phyloP scores from a whole-genome alignment of 257 asterid species.

The Ajuga chamaepitys region DNA sequence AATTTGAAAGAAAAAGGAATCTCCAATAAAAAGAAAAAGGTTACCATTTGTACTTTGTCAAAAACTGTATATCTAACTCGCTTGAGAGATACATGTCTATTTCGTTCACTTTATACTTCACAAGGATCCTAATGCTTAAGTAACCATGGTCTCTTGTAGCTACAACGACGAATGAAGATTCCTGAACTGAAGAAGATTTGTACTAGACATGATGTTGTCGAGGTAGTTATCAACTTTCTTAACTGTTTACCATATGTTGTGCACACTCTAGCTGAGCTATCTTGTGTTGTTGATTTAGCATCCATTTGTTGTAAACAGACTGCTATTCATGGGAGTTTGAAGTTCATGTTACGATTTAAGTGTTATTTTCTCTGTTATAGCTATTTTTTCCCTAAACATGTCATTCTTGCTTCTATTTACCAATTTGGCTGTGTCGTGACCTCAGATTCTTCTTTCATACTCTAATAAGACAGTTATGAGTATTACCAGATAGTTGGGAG shows the following conservation, averaged over 20 bases:
- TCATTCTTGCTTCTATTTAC: neutral
- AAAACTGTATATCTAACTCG: neutral
- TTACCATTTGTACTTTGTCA: conserved; percentile 12
- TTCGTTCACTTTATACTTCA: neutral
- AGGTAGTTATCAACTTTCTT: conserved; percentile 36
- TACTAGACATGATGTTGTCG: conserved; percentile 88
- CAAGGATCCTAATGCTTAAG: conserved; percentile 9
- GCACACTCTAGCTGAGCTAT: neutral
- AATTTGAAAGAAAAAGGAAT: conserved; percentile 73
- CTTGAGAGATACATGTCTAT: neutral
- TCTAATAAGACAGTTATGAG: too few relatives aligned
- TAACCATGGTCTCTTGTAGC: conserved; percentile 34
- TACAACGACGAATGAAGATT: conserved; percentile 89
- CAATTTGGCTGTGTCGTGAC: neutral
- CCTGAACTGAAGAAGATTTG: conserved; percentile 79
- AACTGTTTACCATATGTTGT: neutral
- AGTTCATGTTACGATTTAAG: neutral
- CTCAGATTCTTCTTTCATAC: neutral
- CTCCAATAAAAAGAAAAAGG: conserved; percentile 97
- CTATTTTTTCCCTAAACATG: neutral
- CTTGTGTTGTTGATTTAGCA: neutral
- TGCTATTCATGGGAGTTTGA: neutral
- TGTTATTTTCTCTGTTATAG: neutral
- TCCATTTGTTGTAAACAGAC: neutral
- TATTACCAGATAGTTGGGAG: neutral